Conservation (phyloP, 495 filamentous ascomycete species). For the Penicillium nucicola region DNA sequence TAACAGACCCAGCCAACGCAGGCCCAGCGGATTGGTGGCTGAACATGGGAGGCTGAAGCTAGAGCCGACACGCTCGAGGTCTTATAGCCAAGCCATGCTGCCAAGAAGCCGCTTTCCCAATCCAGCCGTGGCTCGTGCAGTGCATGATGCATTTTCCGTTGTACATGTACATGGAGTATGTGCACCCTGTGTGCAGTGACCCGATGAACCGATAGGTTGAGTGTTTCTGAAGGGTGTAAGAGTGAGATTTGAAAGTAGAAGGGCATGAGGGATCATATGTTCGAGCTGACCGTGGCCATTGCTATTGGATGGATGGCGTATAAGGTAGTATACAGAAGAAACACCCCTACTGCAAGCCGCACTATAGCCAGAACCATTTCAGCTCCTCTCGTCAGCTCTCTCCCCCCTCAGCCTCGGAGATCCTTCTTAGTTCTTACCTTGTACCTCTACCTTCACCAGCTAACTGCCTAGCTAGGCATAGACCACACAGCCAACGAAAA, state of each 20-base stretch:
- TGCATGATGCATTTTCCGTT: no score
- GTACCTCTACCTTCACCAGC: no score
- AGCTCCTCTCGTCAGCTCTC: no score
- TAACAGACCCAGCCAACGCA: not conserved
- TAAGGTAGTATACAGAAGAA: no score
- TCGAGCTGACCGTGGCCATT: not conserved
- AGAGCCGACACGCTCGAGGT: not conserved
- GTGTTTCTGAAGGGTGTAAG: not conserved
- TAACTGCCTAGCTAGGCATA: not conserved
- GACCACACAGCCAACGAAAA: not conserved
- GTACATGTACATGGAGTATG: no score
- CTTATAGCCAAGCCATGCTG: conserved; percentile 7
- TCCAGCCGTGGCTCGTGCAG: conserved; percentile 9
- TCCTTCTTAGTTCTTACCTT: no score
- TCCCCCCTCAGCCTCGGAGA: no score
- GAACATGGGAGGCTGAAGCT: not conserved
- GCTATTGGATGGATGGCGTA: not conserved
- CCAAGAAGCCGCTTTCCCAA: conserved; percentile 11
- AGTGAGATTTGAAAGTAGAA: no score
- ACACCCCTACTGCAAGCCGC: no score
- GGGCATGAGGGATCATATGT: not conserved
- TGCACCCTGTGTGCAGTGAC: not conserved
- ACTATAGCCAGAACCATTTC: no score
- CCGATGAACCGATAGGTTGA: not conserved
- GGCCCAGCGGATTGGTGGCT: not conserved